Percentiles rank a stretch among this genome's conserved stretches.
These are phyloP conservation scores for Eleusine coracana DNA, from an alignment of 176 grass and related monocot genomes.

Conservation along the genomic window DNA sequence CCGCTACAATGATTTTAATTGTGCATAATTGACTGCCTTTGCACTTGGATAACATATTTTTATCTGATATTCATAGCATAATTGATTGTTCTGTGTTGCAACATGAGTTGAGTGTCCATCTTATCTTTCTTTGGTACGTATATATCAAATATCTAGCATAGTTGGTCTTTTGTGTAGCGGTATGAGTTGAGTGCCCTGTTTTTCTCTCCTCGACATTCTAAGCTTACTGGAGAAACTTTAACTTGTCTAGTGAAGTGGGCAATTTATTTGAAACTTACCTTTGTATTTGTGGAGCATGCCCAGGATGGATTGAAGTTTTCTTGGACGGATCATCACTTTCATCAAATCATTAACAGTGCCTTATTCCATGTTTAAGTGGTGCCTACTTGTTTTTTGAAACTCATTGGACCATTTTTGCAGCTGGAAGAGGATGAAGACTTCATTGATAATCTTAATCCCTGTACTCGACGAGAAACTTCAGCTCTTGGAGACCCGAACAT, in stretches of 20 bases:
- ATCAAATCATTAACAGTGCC: not conserved
- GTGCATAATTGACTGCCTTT: constrained; percentile 23
- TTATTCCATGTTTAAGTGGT: not conserved
- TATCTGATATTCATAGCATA: not conserved
- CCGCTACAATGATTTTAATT: not conserved
- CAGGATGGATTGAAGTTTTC: not conserved
- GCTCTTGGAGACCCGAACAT: constrained; percentile 83
- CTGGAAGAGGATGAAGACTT: constrained; percentile 85
- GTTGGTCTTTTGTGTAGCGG: not conserved
- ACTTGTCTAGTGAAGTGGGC: not conserved
- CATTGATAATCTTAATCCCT: constrained; percentile 66
- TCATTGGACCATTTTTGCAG: constrained; percentile 36
- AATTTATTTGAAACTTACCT: not conserved
- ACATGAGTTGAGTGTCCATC: not conserved
- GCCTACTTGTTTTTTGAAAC: not conserved
- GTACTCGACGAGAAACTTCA: constrained; percentile 63
- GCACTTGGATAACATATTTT: constrained; percentile 1
- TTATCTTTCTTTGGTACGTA: not conserved
- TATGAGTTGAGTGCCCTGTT: not conserved
- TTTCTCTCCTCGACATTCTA: not conserved
- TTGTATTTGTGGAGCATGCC: not conserved
- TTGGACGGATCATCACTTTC: not conserved
- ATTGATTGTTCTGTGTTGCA: not conserved
- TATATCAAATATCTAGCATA: not conserved
- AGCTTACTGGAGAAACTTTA: not conserved